These are phyloP conservation scores for Litchi chinensis DNA, from an alignment of 345 rosid genomes.

Conservation along the genomic window DNA sequence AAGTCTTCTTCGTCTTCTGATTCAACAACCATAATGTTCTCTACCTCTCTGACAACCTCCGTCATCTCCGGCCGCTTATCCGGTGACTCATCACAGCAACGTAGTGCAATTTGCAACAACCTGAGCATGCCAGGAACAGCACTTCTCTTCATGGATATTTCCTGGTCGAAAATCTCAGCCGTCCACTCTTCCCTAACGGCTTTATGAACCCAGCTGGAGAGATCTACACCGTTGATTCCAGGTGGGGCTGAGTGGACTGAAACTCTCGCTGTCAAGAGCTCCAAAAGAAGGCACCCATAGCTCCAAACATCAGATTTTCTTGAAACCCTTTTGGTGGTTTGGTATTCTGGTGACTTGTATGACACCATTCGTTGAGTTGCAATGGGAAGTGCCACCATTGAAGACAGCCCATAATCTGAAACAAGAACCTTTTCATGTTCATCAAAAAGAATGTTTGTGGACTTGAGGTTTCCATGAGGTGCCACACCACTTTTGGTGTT, in stretches of 20 bases:
- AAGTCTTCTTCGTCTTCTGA: slow-evolving; percentile 33
- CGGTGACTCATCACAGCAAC: slow-evolving; percentile 47
- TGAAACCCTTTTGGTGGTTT: slow-evolving; percentile 29
- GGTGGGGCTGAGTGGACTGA: slow-evolving; percentile 44
- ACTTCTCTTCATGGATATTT: slow-evolving; percentile 43
- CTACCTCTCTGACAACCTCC: slow-evolving; percentile 41
- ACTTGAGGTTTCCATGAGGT: slow-evolving; percentile 63
- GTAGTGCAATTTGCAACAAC: slow-evolving; percentile 47
- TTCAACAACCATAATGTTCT: slow-evolving; percentile 26
- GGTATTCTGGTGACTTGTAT: slow-evolving; percentile 54
- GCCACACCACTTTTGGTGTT: slow-evolving; percentile 16
- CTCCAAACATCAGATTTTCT: slow-evolving; percentile 60
- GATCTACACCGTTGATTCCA: slow-evolving; percentile 49
- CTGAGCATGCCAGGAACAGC: slow-evolving; percentile 45
- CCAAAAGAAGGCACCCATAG: slow-evolving; percentile 52
- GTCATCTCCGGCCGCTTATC: slow-evolving; percentile 55
- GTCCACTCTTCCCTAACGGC: slow-evolving; percentile 75
- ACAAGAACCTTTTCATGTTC: slow-evolving; percentile 40
- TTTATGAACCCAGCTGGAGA: slow-evolving; percentile 54
- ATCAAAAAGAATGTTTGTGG: slow-evolving; percentile 56
- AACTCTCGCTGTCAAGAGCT: slow-evolving; percentile 50
- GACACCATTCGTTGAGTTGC: slow-evolving; percentile 44
- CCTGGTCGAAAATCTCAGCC: slow-evolving; percentile 55
- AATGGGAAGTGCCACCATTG: slow-evolving; percentile 45
- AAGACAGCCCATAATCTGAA: slow-evolving; percentile 48